A percentile compares a stretch with the other conserved stretches of the same genome.
Evolutionary conservation across 2,329 filamentous ascomycete species (phyloP).

Genomic region (Penicillium frequentans): DNA sequence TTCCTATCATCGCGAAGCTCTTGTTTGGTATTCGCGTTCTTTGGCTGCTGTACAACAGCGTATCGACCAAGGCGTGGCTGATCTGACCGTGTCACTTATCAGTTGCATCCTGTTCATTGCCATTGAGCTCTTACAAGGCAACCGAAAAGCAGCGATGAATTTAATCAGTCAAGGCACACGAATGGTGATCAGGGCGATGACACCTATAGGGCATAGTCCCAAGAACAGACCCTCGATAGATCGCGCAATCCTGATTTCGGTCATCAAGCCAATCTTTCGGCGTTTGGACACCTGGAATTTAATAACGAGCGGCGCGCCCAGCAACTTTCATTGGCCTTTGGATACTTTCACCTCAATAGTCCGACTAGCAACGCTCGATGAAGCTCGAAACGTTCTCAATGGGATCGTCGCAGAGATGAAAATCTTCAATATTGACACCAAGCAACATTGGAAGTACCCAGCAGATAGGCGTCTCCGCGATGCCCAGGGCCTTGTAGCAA

Average conservation of each 20-base stretch:
- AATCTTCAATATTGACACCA: conserved; percentile 9
- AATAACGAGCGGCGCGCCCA: conserved; percentile 1
- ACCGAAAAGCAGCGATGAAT: conserved; percentile 9
- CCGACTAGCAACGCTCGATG: conserved; percentile 4
- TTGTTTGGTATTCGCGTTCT: conserved; percentile 22
- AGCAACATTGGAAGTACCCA: conserved; percentile 4
- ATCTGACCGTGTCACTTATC: conserved; percentile 15
- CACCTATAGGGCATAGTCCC: not conserved
- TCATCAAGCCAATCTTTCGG: conserved; percentile 13
- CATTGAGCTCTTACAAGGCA: conserved; percentile 20
- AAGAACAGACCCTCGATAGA: not conserved
- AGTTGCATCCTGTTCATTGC: conserved; percentile 22
- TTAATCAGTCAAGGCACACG: conserved; percentile 12
- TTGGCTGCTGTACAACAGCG: conserved; percentile 14
- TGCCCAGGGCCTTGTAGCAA: not conserved
- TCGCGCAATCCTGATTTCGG: not conserved
- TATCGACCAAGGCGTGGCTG: conserved; percentile 13
- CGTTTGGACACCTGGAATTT: conserved; percentile 13
- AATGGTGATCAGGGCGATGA: conserved; percentile 6
- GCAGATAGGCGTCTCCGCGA: not conserved
- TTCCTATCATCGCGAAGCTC: conserved; percentile 13
- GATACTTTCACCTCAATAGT: not conserved
- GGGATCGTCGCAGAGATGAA: conserved; percentile 18
- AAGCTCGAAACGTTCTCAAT: conserved; percentile 15
- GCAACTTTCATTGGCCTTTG: not conserved